Base-by-base conservation (phyloP, 2,329 filamentous ascomycete genomes). In the Calonectria pseudoreteaudii region DNA sequence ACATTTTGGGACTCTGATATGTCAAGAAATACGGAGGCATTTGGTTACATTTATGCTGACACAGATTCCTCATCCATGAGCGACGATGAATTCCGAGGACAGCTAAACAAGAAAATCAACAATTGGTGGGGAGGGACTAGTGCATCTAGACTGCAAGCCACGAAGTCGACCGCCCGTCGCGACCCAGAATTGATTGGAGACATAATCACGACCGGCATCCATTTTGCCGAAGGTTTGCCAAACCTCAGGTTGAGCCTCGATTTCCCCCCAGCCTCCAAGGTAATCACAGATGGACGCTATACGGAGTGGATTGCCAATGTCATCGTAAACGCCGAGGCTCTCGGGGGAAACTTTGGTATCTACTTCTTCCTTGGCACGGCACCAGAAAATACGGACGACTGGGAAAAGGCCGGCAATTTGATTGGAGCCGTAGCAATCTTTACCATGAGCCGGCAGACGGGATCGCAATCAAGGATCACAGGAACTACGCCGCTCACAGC, bases 41-140 rank as follows among this genome's bases (percentile, higher is more conserved):
- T 97, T 82, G 92, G 92, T 18, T 97, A 97, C 82, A 92, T 91
- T 0, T 97, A 97, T 80, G 87, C 91, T 0, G 94, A 96, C 77
- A 90, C 86, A 20, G 80, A 80, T 66, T 64, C 78, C 11, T 76
- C 80, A 2, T 68, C 77, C 0, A 77, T 75, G n/a, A 77, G 78
- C 26, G 71, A 74, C 10, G 73, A 80, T 52, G 79, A 80, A n/a
- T 60, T 82, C 2, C 80, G 81, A 77, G 67, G 84, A 82, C 75
- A 83, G 80, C 75, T 83, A 79, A 75, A 84, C 79, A 81, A 80
- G 74, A 83, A 84, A 80, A 82, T 96, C 77, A 94, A 94, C 80
- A 77, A 76, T 18, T 85, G 86, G 79, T 86, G 86, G 65, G 85
- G 84, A 14, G 72, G 73, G 4, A 80, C 83, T 10, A 85, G 81